Percentiles rank a stretch among this genome's conserved stretches.
These are phyloP conservation scores for Bidens hawaiensis DNA, from an alignment of 140 eudicot genomes.

Conservation along the genomic window DNA sequence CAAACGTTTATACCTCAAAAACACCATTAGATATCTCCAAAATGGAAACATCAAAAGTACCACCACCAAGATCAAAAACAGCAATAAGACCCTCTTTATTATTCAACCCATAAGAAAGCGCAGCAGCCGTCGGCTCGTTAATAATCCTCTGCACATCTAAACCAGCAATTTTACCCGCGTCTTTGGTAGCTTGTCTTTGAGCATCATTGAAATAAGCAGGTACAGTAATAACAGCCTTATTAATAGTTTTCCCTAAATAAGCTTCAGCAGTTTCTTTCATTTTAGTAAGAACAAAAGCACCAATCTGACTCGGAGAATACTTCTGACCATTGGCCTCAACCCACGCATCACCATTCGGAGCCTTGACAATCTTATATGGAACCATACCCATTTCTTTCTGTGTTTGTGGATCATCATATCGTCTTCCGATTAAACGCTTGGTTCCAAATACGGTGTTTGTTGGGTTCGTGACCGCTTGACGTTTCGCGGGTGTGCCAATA, in stretches of 20 bases:
- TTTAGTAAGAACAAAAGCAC: conserved; percentile 82
- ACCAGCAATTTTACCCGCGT: conserved; percentile 89
- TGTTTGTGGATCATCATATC: conserved; percentile 73
- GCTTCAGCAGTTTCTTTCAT: conserved; percentile 98
- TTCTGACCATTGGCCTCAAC: conserved; percentile 89
- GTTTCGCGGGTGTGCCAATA: conserved; percentile 92
- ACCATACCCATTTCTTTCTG: conserved; percentile 96
- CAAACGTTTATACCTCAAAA: no score
- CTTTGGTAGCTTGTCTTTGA: conserved; percentile 93
- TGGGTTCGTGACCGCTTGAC: conserved; percentile 94
- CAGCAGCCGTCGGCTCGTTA: conserved; percentile 93
- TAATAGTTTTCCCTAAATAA: conserved; percentile 61
- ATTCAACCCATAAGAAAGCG: conserved; percentile 80
- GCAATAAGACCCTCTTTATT: conserved; percentile 90
- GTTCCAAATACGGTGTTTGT: conserved; percentile 79
- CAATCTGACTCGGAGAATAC: conserved; percentile 91
- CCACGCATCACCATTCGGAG: conserved; percentile 96
- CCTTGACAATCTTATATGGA: conserved; percentile 76
- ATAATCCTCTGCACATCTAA: conserved; percentile 86
- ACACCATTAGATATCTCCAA: conserved; percentile 92
- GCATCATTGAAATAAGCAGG: conserved; percentile 95
- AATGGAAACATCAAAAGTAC: conserved; percentile 79
- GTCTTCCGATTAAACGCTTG: conserved; percentile 82
- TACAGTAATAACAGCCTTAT: conserved; percentile 81
- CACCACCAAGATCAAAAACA: conserved; percentile 97